Conservation (phyloP, 176 grass and related monocot species). For the Oryza brachyantha region DNA sequence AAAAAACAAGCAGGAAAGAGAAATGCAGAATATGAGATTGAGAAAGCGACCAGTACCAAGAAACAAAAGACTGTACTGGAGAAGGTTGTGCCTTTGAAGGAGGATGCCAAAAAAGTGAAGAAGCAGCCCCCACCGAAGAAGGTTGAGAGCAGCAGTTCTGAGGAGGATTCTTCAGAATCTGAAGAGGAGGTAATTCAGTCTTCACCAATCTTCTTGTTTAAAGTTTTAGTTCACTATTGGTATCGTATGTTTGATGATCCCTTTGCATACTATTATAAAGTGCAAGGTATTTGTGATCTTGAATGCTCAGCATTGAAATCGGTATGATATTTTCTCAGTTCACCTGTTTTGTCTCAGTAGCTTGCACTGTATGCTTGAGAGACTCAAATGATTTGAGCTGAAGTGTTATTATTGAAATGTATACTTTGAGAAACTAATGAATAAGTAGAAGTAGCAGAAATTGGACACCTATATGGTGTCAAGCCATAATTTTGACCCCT, state of each 20-base stretch:
- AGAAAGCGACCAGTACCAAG: conserved; percentile 58
- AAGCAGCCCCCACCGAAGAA: conserved; percentile 59
- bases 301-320: not conserved
- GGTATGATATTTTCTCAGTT: not conserved
- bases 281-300: not conserved
- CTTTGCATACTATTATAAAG: not conserved
- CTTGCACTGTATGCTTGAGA: not conserved
- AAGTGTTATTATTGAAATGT: not conserved
- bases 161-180: conserved; percentile 64
- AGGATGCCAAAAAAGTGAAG: conserved; percentile 35
- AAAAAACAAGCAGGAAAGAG: conserved; percentile 57
- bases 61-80: conserved; percentile 52
- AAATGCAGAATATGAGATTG: conserved; percentile 48
- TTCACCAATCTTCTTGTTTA: not conserved
- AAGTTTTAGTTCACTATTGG: not conserved
- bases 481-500: not conserved
- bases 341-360: not conserved
- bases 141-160: conserved; percentile 60
- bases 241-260: conserved; percentile 9
- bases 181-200: conserved; percentile 55
- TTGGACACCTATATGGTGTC: not conserved
- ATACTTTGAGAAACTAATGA: not conserved
- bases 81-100: conserved; percentile 5
- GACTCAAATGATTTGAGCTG: not conserved
- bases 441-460: not conserved